A percentile compares a stretch with the other conserved stretches of the same genome.
Conservation (phyloP, 2,329 filamentous ascomycete species). For the Plenodomus biglobosus region DNA sequence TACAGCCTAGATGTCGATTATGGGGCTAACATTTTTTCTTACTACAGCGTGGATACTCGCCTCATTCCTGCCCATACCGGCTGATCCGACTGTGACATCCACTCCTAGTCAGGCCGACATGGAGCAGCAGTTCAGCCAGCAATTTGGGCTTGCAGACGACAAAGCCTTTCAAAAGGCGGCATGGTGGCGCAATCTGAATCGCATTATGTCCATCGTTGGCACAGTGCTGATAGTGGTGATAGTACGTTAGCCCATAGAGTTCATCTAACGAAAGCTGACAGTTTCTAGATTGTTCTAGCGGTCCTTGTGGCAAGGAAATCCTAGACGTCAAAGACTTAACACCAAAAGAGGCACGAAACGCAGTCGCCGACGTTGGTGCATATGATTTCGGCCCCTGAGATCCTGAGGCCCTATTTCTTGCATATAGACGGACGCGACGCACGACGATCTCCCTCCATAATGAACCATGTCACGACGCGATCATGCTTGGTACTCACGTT, state of each 20-base stretch:
- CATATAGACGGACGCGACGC: not conserved
- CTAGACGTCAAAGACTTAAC: not conserved
- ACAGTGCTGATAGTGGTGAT: constrained; percentile 57
- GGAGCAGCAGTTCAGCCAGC: constrained; percentile 50
- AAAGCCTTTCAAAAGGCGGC: constrained; percentile 60
- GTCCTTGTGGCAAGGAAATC: not conserved
- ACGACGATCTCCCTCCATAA: constrained; percentile 17
- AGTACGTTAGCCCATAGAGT: constrained; percentile 45
- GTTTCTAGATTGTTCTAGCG: not conserved
- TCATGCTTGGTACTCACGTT: constrained; percentile 33
- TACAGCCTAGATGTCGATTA: constrained; percentile 8
- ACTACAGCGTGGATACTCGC: constrained; percentile 80
- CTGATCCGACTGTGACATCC: constrained; percentile 52
- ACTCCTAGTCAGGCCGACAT: constrained; percentile 41
- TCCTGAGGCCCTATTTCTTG: not conserved
- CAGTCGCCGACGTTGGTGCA: not conserved
- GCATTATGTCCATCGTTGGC: constrained; percentile 62
- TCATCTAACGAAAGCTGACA: not conserved
- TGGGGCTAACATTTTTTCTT: constrained; percentile 18
- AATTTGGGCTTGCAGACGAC: constrained; percentile 50
- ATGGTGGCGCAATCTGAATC: constrained; percentile 66
- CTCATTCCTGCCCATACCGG: constrained; percentile 70
- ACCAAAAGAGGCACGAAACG: not conserved
- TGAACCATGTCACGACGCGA: constrained; percentile 26
- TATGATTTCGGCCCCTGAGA: not conserved